Evolutionary conservation across 805 yeast species (phyloP), one percentile per base, ranked within the genome.

Genomic region (Ogataea chonburiensis): DNA sequence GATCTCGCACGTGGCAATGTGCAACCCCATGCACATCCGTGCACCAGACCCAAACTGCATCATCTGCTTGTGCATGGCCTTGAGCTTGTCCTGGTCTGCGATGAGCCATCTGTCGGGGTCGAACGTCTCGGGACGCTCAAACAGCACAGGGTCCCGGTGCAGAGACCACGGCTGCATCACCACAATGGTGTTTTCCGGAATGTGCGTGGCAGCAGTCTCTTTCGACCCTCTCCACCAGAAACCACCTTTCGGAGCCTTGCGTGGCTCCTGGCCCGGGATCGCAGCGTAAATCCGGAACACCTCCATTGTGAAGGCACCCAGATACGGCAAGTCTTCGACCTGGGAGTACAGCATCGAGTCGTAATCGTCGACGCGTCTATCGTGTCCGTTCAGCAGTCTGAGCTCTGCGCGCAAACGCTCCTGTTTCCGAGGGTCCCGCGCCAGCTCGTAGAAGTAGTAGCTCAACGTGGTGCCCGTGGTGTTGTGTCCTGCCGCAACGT

Each of bases 401-500:
- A 20, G 45, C 56, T 85, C 93, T 1, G 63, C 39, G 21, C 61
- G 60, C 13, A 85, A 59, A 22, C 50, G 53, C 3, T 52, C 40
- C 53, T 82, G 89, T 45, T 73, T 64, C 12, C 57, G 52, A 5
- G 47, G 41, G 45, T 76, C 62, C 39, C 75, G 61, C 2, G 85
- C 77, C 23, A 81, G 52, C 50, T 79, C 78, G 62, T 74, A 81
- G 14, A 75, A 64, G 34, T 76, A 58, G 52, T 73, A 82, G 0
- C 85, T 65, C 40, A 81, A 54, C n/a, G 79, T 77, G 5, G 77
- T 68, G 0, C 83, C 86, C 1, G 85, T 80, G 5, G 89, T 81
- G 51, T 81, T 83, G 52, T 82, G 88, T 3, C 89, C 89, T 0
- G 89, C 89, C 29, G 82, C 80, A 24, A 81, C 68, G 53, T 81